A percentile compares a stretch with the other conserved stretches of the same genome.
Conservation (phyloP, 2,329 filamentous ascomycete species). For the Talaromyces sp. region DNA sequence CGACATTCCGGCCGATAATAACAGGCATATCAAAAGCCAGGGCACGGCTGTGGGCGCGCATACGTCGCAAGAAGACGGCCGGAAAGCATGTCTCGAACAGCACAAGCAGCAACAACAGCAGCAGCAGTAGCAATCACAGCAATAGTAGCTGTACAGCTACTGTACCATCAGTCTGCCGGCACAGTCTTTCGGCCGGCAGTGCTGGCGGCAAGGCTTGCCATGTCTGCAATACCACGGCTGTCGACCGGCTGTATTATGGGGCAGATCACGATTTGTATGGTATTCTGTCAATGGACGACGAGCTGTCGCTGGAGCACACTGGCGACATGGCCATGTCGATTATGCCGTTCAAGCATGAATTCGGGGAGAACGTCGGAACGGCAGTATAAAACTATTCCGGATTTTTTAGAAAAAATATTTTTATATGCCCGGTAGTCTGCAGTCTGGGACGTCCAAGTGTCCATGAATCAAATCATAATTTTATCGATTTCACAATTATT, state of each 20-base stretch:
- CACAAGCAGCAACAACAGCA: not conserved
- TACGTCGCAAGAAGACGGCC: no score
- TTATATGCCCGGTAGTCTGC: no score
- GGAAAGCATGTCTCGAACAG: no score
- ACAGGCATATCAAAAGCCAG: slow-evolving; percentile 9
- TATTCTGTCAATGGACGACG: not conserved
- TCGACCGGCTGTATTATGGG: not conserved
- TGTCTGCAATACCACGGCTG: no score
- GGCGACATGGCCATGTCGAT: not conserved
- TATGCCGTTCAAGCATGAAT: not conserved
- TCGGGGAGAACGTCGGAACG: not conserved
- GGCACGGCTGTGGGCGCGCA: not conserved
- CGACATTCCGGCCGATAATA: slow-evolving; percentile 21
- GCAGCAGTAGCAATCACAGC: not conserved
- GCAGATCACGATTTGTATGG: not conserved
- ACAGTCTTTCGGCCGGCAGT: no score
- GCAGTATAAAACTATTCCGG: not conserved
- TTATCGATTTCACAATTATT: no score
- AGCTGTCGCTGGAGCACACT: not conserved
- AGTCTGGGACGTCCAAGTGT: no score
- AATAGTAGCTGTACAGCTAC: not conserved
- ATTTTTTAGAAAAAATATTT: no score
- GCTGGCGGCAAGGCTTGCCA: no score
- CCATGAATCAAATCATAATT: no score
- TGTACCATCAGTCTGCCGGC: not conserved